These are phyloP conservation scores for Venustampulla echinocandica DNA, from an alignment of 495 filamentous ascomycete genomes.

Conservation along the genomic window DNA sequence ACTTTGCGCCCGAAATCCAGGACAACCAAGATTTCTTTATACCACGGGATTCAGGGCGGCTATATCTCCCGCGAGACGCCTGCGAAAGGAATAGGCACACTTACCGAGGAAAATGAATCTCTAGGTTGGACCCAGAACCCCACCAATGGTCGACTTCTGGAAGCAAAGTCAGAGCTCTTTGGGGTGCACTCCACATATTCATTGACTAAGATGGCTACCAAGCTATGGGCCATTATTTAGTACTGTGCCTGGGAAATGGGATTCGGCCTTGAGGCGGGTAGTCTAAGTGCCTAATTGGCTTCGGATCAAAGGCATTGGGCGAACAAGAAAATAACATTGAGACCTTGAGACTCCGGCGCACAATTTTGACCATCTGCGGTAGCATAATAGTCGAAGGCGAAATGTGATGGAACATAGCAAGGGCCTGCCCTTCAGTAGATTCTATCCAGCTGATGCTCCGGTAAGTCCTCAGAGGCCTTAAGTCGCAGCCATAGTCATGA, in stretches of 20 bases:
- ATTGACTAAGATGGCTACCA: too few relatives aligned
- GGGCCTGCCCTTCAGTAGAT: too few relatives aligned
- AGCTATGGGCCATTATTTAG: not conserved
- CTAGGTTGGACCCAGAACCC: too few relatives aligned
- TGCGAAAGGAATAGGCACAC: not conserved
- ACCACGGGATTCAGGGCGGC: not conserved
- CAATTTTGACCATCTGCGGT: not conserved
- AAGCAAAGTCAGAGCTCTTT: too few relatives aligned
- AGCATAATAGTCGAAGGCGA: not conserved
- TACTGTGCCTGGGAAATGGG: not conserved
- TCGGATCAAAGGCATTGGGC: not conserved
- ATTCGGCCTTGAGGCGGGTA: not conserved
- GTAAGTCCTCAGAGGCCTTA: too few relatives aligned
- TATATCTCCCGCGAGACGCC: not conserved
- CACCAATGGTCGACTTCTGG: too few relatives aligned
- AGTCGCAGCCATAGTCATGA: too few relatives aligned
- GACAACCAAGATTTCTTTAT: not conserved
- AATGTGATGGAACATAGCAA: not conserved
- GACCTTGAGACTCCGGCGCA: not conserved
- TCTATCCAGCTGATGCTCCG: too few relatives aligned
- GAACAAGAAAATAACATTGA: not conserved
- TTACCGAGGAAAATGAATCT: too few relatives aligned
- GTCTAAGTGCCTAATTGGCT: not conserved
- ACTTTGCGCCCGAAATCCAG: too few relatives aligned
- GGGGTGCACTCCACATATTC: too few relatives aligned